A percentile compares a stretch with the other conserved stretches of the same genome.
These are phyloP conservation scores for Pseudogymnoascus sp. DNA, from an alignment of 2,329 filamentous ascomycete species.

Conservation along the genomic window DNA sequence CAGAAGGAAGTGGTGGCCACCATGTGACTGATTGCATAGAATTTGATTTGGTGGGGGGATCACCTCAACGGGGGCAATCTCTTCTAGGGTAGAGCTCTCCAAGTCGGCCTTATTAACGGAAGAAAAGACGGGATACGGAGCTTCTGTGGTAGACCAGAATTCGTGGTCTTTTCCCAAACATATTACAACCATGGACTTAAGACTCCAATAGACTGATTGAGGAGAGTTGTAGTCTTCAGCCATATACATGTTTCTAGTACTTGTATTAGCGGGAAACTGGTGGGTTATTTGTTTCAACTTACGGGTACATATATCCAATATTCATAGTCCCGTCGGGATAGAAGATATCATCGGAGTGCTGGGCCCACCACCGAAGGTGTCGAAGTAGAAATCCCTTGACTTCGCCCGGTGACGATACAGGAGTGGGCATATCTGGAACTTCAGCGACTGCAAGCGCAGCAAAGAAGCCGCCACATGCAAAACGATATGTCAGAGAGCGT, in stretches of 20 bases:
- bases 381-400: slow-evolving; percentile 45
- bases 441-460: slow-evolving; percentile 40
- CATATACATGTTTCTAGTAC: slow-evolving; percentile 44
- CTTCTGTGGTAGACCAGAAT: slow-evolving; percentile 42
- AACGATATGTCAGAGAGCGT: slow-evolving; percentile 44
- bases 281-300: slow-evolving; percentile 13
- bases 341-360: slow-evolving; percentile 38
- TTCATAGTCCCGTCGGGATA: slow-evolving; percentile 43
- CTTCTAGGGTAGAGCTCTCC: background rate
- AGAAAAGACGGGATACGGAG: slow-evolving; percentile 28
- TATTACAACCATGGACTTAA: slow-evolving; percentile 45
- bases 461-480: slow-evolving; percentile 44
- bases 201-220: slow-evolving; percentile 48
- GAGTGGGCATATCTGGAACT: slow-evolving; percentile 32
- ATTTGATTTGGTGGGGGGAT: slow-evolving; percentile 39
- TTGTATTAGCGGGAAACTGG: background rate
- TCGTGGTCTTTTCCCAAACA: slow-evolving; percentile 31
- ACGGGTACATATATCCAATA: slow-evolving; percentile 37
- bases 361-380: slow-evolving; percentile 46
- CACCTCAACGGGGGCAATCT: background rate
- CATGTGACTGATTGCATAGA: slow-evolving; percentile 32
- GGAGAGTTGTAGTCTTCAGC: slow-evolving; percentile 52
- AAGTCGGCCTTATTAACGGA: slow-evolving; percentile 1
- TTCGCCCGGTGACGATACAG: slow-evolving; percentile 34
- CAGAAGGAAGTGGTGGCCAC: slow-evolving; percentile 26